Conservation (phyloP, 257 asterid species). For the Forsythia suspensa region DNA sequence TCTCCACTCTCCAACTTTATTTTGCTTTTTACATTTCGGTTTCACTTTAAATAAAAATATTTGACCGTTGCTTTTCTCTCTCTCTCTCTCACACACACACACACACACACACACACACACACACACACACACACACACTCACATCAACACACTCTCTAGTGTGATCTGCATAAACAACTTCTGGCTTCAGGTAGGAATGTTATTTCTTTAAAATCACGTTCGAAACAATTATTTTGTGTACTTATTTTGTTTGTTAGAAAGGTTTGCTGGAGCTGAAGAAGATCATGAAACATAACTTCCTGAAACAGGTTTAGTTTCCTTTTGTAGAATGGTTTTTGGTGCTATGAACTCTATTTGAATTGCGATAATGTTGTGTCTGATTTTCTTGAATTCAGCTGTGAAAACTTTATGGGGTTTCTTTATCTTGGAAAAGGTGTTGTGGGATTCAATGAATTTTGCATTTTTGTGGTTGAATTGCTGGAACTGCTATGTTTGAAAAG, state of each 20-base stretch:
- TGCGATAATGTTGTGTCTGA: not conserved
- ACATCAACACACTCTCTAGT: constrained; percentile 2
- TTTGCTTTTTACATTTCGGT: constrained; percentile 36
- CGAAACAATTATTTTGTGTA: not conserved
- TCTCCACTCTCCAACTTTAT: constrained; percentile 23
- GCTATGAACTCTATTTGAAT: constrained; percentile 7
- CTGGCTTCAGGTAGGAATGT: constrained; percentile 42
- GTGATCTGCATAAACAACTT: constrained; percentile 32
- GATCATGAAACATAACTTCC: not conserved
- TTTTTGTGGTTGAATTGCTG: constrained; percentile 15
- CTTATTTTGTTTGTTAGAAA: constrained; percentile 12
- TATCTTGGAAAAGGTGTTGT: not conserved
- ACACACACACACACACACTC: not conserved
- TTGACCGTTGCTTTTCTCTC: constrained; percentile 60
- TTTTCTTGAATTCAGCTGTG: constrained; percentile 15
- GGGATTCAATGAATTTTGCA: constrained; percentile 2
- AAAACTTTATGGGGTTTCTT: constrained; percentile 15
- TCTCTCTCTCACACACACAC: constrained; percentile 23
- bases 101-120: not conserved
- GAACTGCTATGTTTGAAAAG: not conserved
- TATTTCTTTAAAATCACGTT: constrained; percentile 32
- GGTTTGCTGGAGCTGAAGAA: constrained; percentile 1
- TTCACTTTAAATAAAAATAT: constrained; percentile 32
- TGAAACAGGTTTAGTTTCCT: constrained; percentile 8
- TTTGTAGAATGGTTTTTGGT: constrained; percentile 10